Evolutionary conservation across 2,329 filamentous ascomycete genomes (phyloP).

Genomic region (Rosellinia necatrix): DNA sequence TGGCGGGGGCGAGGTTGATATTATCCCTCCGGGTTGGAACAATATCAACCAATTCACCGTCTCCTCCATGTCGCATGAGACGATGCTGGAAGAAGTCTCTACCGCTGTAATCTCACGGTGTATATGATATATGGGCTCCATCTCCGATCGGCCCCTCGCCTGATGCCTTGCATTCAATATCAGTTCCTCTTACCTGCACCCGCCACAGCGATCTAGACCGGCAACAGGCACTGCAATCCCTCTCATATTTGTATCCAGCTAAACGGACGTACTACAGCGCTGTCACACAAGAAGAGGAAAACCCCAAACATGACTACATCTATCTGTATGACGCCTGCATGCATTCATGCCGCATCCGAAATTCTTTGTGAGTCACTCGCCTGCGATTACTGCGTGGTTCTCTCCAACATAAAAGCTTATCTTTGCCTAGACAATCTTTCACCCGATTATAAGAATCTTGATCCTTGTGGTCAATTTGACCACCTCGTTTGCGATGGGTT

Average conservation of each 20-base stretch:
- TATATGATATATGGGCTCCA: too few species aligned
- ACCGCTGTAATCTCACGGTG: too few species aligned
- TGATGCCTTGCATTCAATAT: background rate
- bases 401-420: conserved; percentile 7
- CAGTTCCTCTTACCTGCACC: background rate
- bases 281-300: conserved; percentile 26
- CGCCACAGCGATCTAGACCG: background rate
- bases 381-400: background rate
- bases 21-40: background rate
- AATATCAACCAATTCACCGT: background rate
- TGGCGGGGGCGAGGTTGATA: background rate
- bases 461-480: conserved; percentile 73
- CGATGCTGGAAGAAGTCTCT: too few species aligned
- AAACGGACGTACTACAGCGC: conserved; percentile 24
- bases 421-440: conserved; percentile 55
- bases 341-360: conserved; percentile 65
- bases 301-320: conserved; percentile 34
- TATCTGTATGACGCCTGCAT: conserved; percentile 62
- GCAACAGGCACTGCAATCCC: too few species aligned
- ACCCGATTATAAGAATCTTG: conserved; percentile 64
- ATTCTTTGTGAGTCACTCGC: conserved; percentile 55
- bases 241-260: conserved; percentile 2
- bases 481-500: conserved; percentile 71
- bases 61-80: background rate
- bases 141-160: background rate